Evolutionary conservation across 192 early-diverging fungal species (phyloP).

Genomic region (Chytriomyces sp.): DNA sequence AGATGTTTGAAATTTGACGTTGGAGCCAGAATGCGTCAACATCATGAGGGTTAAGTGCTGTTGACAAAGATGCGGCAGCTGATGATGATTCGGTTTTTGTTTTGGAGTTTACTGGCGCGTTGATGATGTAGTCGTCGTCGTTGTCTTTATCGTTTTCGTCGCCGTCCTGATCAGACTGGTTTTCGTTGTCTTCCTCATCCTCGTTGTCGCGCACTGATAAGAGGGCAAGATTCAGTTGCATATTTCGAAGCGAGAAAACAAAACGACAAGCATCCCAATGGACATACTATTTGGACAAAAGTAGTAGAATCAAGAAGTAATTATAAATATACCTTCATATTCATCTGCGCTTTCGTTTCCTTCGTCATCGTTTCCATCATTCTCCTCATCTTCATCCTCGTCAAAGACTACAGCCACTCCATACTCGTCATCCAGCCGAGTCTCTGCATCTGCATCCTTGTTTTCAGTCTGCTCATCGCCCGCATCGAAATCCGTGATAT

Average conservation of each 20-base stretch:
- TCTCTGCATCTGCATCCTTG: constrained; percentile 49
- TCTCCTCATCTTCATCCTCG: constrained; percentile 90
- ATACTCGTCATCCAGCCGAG: constrained; percentile 76
- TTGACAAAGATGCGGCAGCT: not conserved
- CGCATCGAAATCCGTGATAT: constrained; percentile 89
- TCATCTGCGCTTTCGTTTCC: constrained; percentile 60
- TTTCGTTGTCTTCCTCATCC: constrained; percentile 58
- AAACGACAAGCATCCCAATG: too few species aligned
- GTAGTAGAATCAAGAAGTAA: too few species aligned
- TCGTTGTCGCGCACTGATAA: constrained; percentile 67
- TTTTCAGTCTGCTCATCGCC: constrained; percentile 64
- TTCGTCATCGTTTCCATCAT: constrained; percentile 62
- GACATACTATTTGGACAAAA: too few species aligned
- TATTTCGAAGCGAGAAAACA: too few species aligned
- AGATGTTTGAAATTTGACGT: constrained; percentile 79
- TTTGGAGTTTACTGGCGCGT: not conserved
- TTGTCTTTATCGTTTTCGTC: not conserved
- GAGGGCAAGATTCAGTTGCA: too few species aligned
- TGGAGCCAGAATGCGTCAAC: constrained; percentile 99
- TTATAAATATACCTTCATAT: constrained; percentile 33
- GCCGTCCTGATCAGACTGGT: constrained; percentile 41
- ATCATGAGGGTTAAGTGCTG: constrained; percentile 68
- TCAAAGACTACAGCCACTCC: constrained; percentile 97
- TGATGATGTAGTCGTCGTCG: constrained; percentile 45
- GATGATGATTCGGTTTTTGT: constrained; percentile 15